Evolutionary conservation across 2,329 filamentous ascomycete genomes (phyloP), one percentile per base, ranked within the genome.

Genomic region (Drechslera avenae): DNA sequence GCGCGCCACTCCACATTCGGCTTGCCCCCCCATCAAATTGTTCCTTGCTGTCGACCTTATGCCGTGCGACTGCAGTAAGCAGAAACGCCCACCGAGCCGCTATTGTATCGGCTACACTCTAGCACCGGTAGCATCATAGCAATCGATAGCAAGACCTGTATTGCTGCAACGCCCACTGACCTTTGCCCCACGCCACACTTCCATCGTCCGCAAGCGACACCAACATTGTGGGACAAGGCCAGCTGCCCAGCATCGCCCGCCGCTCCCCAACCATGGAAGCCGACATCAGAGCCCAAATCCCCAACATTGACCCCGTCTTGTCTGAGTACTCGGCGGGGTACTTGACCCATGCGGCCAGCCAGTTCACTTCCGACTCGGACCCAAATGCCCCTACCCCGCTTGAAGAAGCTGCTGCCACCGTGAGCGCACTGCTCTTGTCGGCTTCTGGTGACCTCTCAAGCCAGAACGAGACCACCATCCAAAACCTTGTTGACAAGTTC

Each of bases 241-340:
- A 44, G 31, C 47, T 28, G 39, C 52, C 52, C 39, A 57, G 44
- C 39, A 52, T 47, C 56, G 46, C 43, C 43, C 61, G 52, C 54
- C 55, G 50, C 54, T 53, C 52, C 53, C 34, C 55, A 75, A 58
- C 54, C 58, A 96, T 96, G 91, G 91, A 96, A 75, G 82, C 89
- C 68, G 90, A 96, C 78, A 91, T 96, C 72, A 88, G 88, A 78
- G 81, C 87, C 55, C 85, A 91, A 63, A 84, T 96, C 63, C 91
- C 91, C 56, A 88, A 89, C 69, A 90, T 97, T 63, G 92, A 97
- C 76, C 90, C 88, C 52, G 83, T 96, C 57, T 81, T 97, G 62
- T 92, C 91, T 40, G 90, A 96, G 76, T 97, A 96, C 76, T 94
- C 91, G 35, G 90, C 91, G 60, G 94, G 94, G 50, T 99, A 97